A percentile compares a stretch with the other conserved stretches of the same genome.
Evolutionary conservation across 805 yeast genomes (phyloP).

Genomic region (Kazachstania martiniae): DNA sequence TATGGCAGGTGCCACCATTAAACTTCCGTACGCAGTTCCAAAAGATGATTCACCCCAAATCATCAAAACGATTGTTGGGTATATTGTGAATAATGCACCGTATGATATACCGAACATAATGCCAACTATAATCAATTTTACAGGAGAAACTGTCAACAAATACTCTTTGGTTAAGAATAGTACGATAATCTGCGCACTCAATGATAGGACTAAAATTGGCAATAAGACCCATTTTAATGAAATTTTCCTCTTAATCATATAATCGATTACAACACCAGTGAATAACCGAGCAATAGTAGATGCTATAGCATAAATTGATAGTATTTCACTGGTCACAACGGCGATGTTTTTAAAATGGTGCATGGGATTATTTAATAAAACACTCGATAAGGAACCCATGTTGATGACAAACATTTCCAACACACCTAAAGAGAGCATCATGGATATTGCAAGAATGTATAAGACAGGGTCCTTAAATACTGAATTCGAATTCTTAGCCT

Average conservation of each 20-base stretch:
- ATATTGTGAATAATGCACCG: slow-evolving; percentile 78
- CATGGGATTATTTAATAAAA: slow-evolving; percentile 5
- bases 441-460: slow-evolving; percentile 50
- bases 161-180: slow-evolving; percentile 2
- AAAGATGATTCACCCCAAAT: slow-evolving; percentile 83
- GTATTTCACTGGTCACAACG: slow-evolving; percentile 25
- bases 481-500: neutral
- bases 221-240: slow-evolving; percentile 27
- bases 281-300: slow-evolving; percentile 61
- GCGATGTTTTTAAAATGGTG: slow-evolving; percentile 8
- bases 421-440: slow-evolving; percentile 69
- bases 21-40: slow-evolving; percentile 89
- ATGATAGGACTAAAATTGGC: slow-evolving; percentile 27
- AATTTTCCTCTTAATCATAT: slow-evolving; percentile 2
- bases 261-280: slow-evolving; percentile 63
- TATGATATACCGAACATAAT: slow-evolving; percentile 57
- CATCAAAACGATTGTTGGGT: slow-evolving; percentile 73
- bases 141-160: too few relatives aligned
- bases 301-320: slow-evolving; percentile 54
- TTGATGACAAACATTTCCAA: slow-evolving; percentile 77
- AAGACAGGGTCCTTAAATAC: slow-evolving; percentile 45
- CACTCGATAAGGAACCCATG: slow-evolving; percentile 56
- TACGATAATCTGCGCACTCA: slow-evolving; percentile 28
- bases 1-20: slow-evolving; percentile 79
- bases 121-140: slow-evolving; percentile 19